Percentiles rank a stretch among this genome's conserved stretches.
Evolutionary conservation across 345 rosid species (phyloP).

Genomic region (Citropsis articulata): DNA sequence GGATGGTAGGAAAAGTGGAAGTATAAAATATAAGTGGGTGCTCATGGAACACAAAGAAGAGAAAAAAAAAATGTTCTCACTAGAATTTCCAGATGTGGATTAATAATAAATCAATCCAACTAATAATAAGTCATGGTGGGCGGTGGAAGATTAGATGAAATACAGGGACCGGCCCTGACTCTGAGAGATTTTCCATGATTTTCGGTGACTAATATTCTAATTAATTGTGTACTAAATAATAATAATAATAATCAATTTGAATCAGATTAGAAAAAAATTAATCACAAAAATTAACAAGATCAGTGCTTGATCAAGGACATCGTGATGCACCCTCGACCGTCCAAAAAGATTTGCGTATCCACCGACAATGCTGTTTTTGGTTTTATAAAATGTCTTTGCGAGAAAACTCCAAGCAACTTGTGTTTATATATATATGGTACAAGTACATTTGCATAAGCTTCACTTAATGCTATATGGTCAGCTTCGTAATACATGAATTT

Average conservation of each 20-base stretch:
- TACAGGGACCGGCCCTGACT: conserved; percentile 9
- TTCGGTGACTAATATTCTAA: conserved; percentile 12
- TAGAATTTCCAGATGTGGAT: conserved; percentile 1
- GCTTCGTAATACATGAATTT: background rate
- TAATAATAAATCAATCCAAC: background rate
- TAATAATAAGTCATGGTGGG: conserved; percentile 5
- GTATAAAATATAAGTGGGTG: background rate
- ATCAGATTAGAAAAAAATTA: background rate
- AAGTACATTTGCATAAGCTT: background rate
- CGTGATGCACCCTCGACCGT: conserved; percentile 27
- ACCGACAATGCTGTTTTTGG: conserved; percentile 16
- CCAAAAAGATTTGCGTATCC: conserved; percentile 40
- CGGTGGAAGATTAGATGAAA: conserved; percentile 20
- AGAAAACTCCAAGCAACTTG: background rate
- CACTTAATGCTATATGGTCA: background rate
- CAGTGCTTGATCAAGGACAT: background rate
- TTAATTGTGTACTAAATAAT: background rate
- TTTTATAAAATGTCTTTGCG: background rate
- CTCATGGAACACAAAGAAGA: background rate
- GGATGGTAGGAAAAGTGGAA: background rate
- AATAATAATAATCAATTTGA: background rate
- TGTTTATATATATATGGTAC: background rate
- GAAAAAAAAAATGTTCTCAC: conserved; percentile 2
- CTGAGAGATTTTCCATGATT: conserved; percentile 33
- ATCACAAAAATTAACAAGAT: background rate